Percentiles rank a stretch among this genome's conserved stretches.
Evolutionary conservation across 2,329 filamentous ascomycete genomes (phyloP).

Genomic region (Nemania sp.): DNA sequence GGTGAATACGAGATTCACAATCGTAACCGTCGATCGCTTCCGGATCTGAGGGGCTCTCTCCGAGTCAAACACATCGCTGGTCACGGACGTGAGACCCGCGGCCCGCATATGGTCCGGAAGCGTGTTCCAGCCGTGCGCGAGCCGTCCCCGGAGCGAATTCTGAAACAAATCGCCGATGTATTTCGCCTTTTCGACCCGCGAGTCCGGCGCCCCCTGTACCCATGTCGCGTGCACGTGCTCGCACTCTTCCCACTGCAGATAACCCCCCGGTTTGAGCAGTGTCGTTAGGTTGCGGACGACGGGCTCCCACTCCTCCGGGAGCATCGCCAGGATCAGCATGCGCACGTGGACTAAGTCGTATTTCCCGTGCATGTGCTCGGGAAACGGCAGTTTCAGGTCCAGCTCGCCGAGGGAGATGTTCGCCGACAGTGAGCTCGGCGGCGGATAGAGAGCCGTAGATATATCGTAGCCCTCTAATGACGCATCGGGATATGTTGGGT

Average conservation of each 20-base stretch:
- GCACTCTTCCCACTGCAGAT: conserved; percentile 24
- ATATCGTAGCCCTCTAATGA: conserved; percentile 2
- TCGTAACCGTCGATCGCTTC: not conserved
- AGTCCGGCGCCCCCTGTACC: not conserved
- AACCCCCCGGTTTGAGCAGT: conserved; percentile 23
- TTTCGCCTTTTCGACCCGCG: conserved; percentile 6
- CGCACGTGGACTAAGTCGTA: conserved; percentile 27
- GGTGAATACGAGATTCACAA: conserved; percentile 11
- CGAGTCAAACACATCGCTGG: conserved; percentile 16
- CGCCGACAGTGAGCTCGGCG: not conserved
- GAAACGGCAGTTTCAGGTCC: conserved; percentile 26
- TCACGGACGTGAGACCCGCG: conserved; percentile 16
- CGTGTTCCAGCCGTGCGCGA: conserved; percentile 25
- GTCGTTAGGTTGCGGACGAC: conserved; percentile 16
- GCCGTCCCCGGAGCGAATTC: conserved; percentile 6
- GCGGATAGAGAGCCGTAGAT: conserved; percentile 1
- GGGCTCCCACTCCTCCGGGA: conserved; percentile 20
- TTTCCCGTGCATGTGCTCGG: conserved; percentile 19
- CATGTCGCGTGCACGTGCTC: conserved; percentile 20
- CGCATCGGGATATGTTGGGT: not conserved
- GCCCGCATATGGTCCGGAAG: conserved; percentile 23
- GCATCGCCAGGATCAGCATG: conserved; percentile 24
- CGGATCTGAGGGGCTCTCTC: conserved; percentile 17
- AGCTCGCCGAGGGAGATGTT: not conserved
- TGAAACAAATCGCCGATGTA: conserved; percentile 4